Evolutionary conservation across 1,139 yeast species (phyloP).

Genomic region (Taiozyma sp.): DNA sequence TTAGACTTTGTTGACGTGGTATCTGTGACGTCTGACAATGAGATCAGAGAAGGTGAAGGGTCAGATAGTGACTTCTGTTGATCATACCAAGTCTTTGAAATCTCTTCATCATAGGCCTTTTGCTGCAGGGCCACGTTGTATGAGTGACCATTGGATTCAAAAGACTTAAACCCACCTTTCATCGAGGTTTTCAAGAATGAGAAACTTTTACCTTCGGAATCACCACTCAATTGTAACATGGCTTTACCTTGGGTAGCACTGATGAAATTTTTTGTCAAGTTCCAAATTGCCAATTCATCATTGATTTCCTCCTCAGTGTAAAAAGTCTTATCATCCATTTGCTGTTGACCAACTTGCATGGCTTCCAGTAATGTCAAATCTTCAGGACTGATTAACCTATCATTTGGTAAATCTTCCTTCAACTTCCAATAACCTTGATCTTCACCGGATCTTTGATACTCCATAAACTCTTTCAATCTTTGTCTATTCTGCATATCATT

Average conservation of each 20-base stretch:
- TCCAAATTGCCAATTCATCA: conserved; percentile 94
- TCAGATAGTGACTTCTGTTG: conserved; percentile 66
- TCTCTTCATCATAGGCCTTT: conserved; percentile 87
- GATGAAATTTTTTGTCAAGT: conserved; percentile 80
- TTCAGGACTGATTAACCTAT: conserved; percentile 90
- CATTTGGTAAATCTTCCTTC: conserved; percentile 68
- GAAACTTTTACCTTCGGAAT: conserved; percentile 88
- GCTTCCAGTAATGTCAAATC: conserved; percentile 84
- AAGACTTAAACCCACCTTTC: conserved; percentile 87
- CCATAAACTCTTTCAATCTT: conserved; percentile 96
- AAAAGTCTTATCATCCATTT: conserved; percentile 66
- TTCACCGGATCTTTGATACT: conserved; percentile 89
- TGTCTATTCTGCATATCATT: conserved; percentile 97
- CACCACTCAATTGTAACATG: conserved; percentile 94
- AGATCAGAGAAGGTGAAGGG: conserved; percentile 35
- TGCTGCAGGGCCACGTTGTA: conserved; percentile 86
- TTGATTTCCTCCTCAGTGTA: conserved; percentile 53
- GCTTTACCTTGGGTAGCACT: conserved; percentile 96
- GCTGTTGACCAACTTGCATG: conserved; percentile 91
- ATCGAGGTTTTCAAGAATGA: conserved; percentile 90
- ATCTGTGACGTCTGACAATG: conserved; percentile 24
- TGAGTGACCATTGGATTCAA: conserved; percentile 56
- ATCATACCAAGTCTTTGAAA: conserved; percentile 84
- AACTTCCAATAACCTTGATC: conserved; percentile 97
- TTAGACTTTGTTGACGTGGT: conserved; percentile 13